Percentiles rank a stretch among this genome's conserved stretches.
Conservation (phyloP, 441 rosid species). For the Erysimum pusillum region DNA sequence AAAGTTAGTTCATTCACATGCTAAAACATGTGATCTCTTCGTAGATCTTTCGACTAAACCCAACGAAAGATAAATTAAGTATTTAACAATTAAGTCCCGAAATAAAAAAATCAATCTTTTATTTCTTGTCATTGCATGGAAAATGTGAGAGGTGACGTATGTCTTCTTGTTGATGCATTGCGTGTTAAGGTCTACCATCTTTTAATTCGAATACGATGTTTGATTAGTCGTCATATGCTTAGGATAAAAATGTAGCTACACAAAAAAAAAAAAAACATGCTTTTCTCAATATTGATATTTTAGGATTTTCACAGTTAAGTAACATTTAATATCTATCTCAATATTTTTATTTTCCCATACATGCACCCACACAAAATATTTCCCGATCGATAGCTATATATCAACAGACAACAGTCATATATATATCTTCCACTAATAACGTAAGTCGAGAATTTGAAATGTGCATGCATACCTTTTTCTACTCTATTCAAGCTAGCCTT, state of each 20-base stretch:
- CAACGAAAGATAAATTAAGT: not conserved
- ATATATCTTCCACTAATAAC: too few species aligned
- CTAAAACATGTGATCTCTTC: slow-evolving; percentile 28
- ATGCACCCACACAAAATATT: not conserved
- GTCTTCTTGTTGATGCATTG: slow-evolving; percentile 31
- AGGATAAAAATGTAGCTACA: not conserved
- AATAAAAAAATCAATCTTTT: not conserved
- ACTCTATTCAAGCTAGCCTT: not conserved
- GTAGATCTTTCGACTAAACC: not conserved
- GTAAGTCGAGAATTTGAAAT: not conserved
- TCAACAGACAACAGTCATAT: too few species aligned
- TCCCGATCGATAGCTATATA: too few species aligned
- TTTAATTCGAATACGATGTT: not conserved
- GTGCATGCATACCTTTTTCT: not conserved
- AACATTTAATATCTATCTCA: too few species aligned
- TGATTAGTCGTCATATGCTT: not conserved
- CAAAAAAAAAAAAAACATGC: too few species aligned
- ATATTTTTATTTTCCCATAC: not conserved
- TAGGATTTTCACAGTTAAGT: too few species aligned
- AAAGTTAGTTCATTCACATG: slow-evolving; percentile 31
- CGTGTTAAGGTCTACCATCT: slow-evolving; percentile 28
- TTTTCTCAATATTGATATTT: too few species aligned
- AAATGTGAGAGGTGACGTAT: slow-evolving; percentile 26
- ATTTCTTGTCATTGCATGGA: slow-evolving; percentile 23
- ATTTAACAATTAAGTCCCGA: not conserved